Percentiles rank a stretch among this genome's conserved stretches.
phyloP scores from a whole-genome alignment of 306 rosid genomes.

The Phaseolus lunatus region DNA sequence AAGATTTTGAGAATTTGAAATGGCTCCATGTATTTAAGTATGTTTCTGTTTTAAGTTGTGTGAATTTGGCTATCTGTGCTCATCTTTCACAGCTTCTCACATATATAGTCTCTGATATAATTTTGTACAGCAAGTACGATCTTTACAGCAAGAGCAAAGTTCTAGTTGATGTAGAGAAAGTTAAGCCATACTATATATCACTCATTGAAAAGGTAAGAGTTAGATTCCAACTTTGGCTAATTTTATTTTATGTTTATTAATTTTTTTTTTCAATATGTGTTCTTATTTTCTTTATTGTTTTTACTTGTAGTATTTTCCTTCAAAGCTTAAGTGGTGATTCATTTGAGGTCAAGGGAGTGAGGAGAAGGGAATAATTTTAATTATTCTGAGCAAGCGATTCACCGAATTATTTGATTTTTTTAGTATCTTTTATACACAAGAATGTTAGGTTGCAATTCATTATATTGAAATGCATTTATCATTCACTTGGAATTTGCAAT shows the following conservation, averaged over 20 bases:
- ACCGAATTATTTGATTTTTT: not conserved
- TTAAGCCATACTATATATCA: conserved; percentile 78
- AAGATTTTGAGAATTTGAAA: conserved; percentile 73
- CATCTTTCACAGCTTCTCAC: not conserved
- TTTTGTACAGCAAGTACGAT: conserved; percentile 73
- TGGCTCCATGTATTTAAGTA: conserved; percentile 66
- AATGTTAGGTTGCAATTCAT: not conserved
- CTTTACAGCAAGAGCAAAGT: conserved; percentile 91
- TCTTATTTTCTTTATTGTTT: conserved; percentile 8
- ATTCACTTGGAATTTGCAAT: too few relatives aligned
- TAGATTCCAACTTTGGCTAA: too few relatives aligned
- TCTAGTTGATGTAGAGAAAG: conserved; percentile 60
- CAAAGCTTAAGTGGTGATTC: conserved; percentile 51
- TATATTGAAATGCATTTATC: not conserved
- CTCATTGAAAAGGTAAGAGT: conserved; percentile 72
- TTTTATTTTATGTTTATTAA: too few relatives aligned
- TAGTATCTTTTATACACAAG: not conserved
- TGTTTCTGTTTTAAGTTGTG: not conserved
- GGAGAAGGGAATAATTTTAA: not conserved
- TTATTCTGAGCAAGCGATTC: not conserved
- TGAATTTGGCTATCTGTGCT: too few relatives aligned
- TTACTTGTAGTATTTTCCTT: conserved; percentile 50
- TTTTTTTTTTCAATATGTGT: not conserved
- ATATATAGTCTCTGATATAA: not conserved
- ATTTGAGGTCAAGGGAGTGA: not conserved